Evolutionary conservation across 1,284 basidiomycete genomes (phyloP), one percentile per base, ranked within the genome.

Genomic region (Ceratobasidium papillatum): DNA sequence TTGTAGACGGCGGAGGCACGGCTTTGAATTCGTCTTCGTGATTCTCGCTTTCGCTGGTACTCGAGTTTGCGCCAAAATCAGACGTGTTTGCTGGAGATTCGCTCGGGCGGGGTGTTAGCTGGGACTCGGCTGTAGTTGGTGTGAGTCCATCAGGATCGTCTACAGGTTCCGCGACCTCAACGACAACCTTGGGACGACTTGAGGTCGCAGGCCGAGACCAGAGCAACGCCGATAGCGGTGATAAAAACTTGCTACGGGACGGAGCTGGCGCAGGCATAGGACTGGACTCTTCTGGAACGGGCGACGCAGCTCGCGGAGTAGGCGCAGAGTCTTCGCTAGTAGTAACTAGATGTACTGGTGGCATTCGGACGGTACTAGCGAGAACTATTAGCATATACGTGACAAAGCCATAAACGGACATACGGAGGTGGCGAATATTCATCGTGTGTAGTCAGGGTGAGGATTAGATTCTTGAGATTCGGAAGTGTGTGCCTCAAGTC

Each of bases 401-500:
- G n/a, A n/a, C 27, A 41, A 34, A 38, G n/a, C 32, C 32, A 41
- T 5, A 14, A 3, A 32, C 30, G n/a, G 4, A 66, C 75, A 27
- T 51, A 76, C 75, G 61, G 71, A 32, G 71, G 72, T 5, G 64
- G 51, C 30, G 47, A 64, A 34, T 65, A 64, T n/a, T 74, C 83
- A 58, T 84, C 84, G 79, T 90, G 89, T 90, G 87, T 59, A 69
- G 89, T 92, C 76, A 98, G 86, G 0, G 94, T 98, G 22, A 98
- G 86, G 71, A 98, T 83, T 38, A 98, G 85, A 80, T 96, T 97
- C 84, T 98, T 98, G 77, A 98, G 87, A 83, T 99, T 99, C 47
- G 96, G 95, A 45, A 99, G 86, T 0, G 96, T 99, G 81, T 99
- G 96, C 51, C 96, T 90, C 83, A 98, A 90, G 82, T 99, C 98